These are phyloP conservation scores for Kokia cookei DNA, from an alignment of 441 rosid species.

Conservation along the genomic window DNA sequence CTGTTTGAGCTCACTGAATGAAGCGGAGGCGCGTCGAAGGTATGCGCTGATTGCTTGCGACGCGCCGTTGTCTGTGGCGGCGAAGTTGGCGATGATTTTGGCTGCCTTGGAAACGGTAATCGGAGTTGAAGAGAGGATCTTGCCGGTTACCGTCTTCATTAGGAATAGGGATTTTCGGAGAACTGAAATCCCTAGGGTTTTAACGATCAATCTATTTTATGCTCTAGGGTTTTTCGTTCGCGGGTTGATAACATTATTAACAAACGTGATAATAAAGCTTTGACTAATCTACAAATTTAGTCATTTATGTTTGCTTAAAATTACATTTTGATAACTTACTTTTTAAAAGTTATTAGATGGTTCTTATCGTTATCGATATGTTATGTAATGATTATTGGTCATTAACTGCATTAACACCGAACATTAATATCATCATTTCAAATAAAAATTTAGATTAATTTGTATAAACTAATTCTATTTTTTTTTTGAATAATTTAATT, in stretches of 20 bases:
- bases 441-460: too few species aligned
- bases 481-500: too few species aligned
- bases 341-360: too few species aligned
- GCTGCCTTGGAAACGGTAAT: conserved; percentile 8
- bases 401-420: too few species aligned
- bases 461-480: too few species aligned
- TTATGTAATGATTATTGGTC: too few species aligned
- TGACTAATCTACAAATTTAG: too few species aligned
- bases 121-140: conserved; percentile 5
- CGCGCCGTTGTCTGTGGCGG: conserved; percentile 9
- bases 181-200: background rate
- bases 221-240: background rate
- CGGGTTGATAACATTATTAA: background rate
- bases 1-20: conserved; percentile 11
- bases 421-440: too few species aligned
- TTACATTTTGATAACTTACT: too few species aligned
- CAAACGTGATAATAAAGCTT: too few species aligned
- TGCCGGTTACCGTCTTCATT: conserved; percentile 12
- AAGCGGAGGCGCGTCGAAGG: conserved; percentile 6
- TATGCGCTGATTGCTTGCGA: conserved; percentile 11
- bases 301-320: too few species aligned
- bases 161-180: background rate
- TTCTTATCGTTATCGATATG: too few species aligned
- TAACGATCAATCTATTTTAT: background rate
- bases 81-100: conserved; percentile 1